Conservation (phyloP, 345 rosid species). For the Stellera chamaejasme region DNA sequence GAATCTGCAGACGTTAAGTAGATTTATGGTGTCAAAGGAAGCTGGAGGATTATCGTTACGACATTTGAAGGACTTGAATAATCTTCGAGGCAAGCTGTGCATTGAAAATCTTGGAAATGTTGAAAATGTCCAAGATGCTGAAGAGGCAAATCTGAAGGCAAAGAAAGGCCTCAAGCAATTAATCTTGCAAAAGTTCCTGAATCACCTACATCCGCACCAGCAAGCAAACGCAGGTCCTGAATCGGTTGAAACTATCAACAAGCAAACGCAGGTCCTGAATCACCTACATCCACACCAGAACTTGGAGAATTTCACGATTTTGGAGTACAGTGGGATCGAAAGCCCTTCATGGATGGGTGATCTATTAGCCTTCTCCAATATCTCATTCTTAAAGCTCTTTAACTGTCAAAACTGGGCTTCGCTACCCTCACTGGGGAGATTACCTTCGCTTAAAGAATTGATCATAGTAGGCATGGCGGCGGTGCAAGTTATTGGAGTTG, state of each 20-base stretch:
- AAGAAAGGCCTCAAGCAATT: conserved; percentile 3
- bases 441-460: conserved; percentile 11
- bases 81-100: conserved; percentile 20
- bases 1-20: conserved; percentile 13
- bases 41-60: neutral
- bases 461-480: conserved; percentile 8
- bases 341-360: conserved; percentile 9
- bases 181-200: neutral
- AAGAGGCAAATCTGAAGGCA: conserved; percentile 3
- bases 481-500: conserved; percentile 6
- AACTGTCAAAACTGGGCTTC: neutral
- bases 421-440: conserved; percentile 11
- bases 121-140: conserved; percentile 6
- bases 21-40: conserved; percentile 18
- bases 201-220: neutral
- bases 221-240: neutral
- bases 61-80: conserved; percentile 17
- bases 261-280: neutral
- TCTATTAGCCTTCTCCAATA: conserved; percentile 1
- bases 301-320: neutral
- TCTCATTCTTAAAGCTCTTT: neutral
- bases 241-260: no score
- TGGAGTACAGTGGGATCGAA: conserved; percentile 1
- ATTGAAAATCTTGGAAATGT: conserved; percentile 14
- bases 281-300: conserved; percentile 4